A percentile compares a stretch with the other conserved stretches of the same genome.
Conservation (phyloP, 192 early-diverging fungal species). For the Backusella liffmaniae region DNA sequence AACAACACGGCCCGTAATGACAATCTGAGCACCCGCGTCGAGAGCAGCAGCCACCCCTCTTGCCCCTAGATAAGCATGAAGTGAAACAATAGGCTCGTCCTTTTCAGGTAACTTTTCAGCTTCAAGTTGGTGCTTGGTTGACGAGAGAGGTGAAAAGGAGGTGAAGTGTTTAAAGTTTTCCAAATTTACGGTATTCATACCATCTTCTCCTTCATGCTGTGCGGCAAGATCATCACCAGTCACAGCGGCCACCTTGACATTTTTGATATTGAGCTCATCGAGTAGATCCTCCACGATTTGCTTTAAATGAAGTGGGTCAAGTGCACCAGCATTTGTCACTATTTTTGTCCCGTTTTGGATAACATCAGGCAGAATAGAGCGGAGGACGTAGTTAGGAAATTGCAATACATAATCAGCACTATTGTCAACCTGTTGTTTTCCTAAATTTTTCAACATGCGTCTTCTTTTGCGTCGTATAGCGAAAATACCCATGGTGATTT, state of each 20-base stretch:
- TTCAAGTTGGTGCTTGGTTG: slow-evolving; percentile 22
- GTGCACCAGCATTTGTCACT: slow-evolving; percentile 65
- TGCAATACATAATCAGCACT: slow-evolving; percentile 32
- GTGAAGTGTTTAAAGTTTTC: neutral
- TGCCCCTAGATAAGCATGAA: slow-evolving; percentile 64
- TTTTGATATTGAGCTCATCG: slow-evolving; percentile 39
- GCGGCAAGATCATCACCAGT: slow-evolving; percentile 56
- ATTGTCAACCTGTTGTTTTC: neutral
- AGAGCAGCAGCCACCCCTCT: slow-evolving; percentile 56
- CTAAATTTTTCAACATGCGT: slow-evolving; percentile 5
- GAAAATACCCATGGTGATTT: slow-evolving; percentile 69
- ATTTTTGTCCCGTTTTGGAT: slow-evolving; percentile 55
- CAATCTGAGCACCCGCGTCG: slow-evolving; percentile 54
- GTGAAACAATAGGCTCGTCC: slow-evolving; percentile 50
- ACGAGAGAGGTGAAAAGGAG: slow-evolving; percentile 19
- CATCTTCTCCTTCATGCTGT: neutral
- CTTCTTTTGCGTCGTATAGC: slow-evolving; percentile 46
- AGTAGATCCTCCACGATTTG: slow-evolving; percentile 50
- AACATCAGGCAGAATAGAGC: slow-evolving; percentile 43
- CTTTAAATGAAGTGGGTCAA: slow-evolving; percentile 59
- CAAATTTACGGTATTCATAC: slow-evolving; percentile 10
- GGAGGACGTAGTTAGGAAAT: slow-evolving; percentile 57
- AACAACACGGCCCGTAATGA: slow-evolving; percentile 68
- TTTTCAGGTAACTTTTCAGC: slow-evolving; percentile 46
- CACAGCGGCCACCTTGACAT: slow-evolving; percentile 60